A percentile compares a stretch with the other conserved stretches of the same genome.
Conservation (phyloP, 2,329 filamentous ascomycete species). For the Xylaria sp. region DNA sequence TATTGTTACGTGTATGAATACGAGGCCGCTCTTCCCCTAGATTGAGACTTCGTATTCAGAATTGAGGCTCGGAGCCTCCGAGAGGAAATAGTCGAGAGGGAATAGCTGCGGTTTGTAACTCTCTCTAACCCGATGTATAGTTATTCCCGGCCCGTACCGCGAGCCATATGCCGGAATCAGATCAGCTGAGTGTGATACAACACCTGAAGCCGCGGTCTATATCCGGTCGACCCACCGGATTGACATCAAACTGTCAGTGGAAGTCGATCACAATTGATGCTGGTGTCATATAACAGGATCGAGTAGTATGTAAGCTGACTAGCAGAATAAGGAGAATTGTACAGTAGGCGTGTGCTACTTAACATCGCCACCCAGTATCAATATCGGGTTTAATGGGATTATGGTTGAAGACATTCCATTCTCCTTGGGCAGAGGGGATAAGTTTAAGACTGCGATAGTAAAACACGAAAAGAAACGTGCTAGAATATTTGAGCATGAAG, state of each 20-base stretch:
- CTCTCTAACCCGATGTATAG: conserved; percentile 1
- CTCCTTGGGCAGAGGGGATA: background rate
- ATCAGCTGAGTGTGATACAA: background rate
- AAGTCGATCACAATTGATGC: conserved; percentile 6
- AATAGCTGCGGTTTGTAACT: background rate
- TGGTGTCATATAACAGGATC: background rate
- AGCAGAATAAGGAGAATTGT: background rate
- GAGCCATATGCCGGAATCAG: conserved; percentile 7
- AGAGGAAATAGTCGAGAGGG: background rate
- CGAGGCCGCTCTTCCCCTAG: conserved; percentile 12
- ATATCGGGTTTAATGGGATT: background rate
- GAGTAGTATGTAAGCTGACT: background rate
- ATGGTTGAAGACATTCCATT: background rate
- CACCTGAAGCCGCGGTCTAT: background rate
- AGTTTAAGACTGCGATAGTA: too few species aligned
- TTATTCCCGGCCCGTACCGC: conserved; percentile 27
- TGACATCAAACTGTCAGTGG: background rate
- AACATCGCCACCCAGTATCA: background rate
- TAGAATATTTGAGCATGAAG: background rate
- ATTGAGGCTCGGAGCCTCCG: conserved; percentile 2
- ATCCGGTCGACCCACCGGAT: background rate
- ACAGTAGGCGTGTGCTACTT: background rate
- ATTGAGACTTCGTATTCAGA: conserved; percentile 25
- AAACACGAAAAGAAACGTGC: background rate
- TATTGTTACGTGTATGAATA: conserved; percentile 8